phyloP scores from a whole-genome alignment of 768 basidiomycete species.

The Pisolithus albus region DNA sequence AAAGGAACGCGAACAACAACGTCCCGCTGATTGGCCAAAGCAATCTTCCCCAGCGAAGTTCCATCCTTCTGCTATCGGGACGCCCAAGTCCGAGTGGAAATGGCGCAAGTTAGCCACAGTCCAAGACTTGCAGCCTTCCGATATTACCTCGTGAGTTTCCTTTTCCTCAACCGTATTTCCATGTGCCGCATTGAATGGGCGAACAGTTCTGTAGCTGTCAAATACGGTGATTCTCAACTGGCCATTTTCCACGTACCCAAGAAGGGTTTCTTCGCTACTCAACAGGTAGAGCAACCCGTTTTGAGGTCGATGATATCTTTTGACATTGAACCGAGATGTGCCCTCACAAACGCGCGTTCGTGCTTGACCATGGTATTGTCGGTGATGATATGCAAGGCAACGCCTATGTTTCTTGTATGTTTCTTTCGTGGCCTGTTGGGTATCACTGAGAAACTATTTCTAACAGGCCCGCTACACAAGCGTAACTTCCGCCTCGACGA shows the following conservation, averaged over 20 bases:
- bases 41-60: slow-evolving; percentile 44
- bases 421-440: not conserved
- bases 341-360: slow-evolving; percentile 54
- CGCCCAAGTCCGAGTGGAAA: slow-evolving; percentile 46
- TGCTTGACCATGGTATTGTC: slow-evolving; percentile 63
- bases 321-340: slow-evolving; percentile 29
- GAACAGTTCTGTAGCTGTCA: slow-evolving; percentile 41
- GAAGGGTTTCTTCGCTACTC: slow-evolving; percentile 56
- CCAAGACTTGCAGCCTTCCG: slow-evolving; percentile 42
- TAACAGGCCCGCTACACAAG: slow-evolving; percentile 55
- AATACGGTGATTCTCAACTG: slow-evolving; percentile 59
- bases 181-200: not conserved
- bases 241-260: slow-evolving; percentile 61
- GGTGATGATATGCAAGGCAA: slow-evolving; percentile 55
- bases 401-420: slow-evolving; percentile 44
- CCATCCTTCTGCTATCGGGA: slow-evolving; percentile 29
- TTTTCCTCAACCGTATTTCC: not conserved
- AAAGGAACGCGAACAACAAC: slow-evolving; percentile 52
- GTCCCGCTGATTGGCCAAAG: slow-evolving; percentile 68
- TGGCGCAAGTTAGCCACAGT: slow-evolving; percentile 47
- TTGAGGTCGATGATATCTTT: not conserved
- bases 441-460: not conserved
- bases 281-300: slow-evolving; percentile 43
- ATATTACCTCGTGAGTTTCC: slow-evolving; percentile 40
- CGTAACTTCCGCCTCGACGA: slow-evolving; percentile 51